phyloP scores from a whole-genome alignment of 371 early-diverging fungal species.

The Apophysomyces elegans region DNA sequence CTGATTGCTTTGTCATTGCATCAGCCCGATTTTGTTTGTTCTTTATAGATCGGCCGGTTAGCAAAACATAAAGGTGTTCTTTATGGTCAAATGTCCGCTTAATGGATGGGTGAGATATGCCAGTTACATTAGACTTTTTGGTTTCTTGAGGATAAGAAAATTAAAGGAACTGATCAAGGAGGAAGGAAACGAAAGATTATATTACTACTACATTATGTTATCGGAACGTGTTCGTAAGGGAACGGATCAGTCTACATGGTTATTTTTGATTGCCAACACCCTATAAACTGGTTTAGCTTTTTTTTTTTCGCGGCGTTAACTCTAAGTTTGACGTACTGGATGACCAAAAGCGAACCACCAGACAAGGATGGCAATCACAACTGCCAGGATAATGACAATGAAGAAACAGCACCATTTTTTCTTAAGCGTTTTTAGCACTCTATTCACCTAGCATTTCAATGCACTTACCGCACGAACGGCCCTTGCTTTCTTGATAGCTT shows the following conservation, averaged over 20 bases:
- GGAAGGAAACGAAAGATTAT: neutral
- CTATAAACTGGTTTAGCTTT: neutral
- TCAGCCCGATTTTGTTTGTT: too few species aligned
- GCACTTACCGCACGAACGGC: conserved; percentile 67
- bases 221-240: neutral
- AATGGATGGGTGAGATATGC: too few species aligned
- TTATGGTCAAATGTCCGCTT: too few species aligned
- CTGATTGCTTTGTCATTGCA: too few species aligned
- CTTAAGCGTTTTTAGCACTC: conserved; percentile 17
- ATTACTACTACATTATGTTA: conserved; percentile 1
- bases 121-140: neutral
- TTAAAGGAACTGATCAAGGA: conserved; percentile 1
- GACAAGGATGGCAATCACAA: conserved; percentile 49
- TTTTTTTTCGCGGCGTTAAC: neutral
- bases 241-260: neutral
- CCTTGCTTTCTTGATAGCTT: conserved; percentile 72
- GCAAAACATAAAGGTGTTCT: too few species aligned
- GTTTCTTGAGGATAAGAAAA: neutral
- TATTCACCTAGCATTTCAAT: neutral
- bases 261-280: neutral
- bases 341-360: conserved; percentile 52
- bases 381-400: conserved; percentile 48
- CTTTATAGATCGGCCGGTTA: too few species aligned
- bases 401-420: conserved; percentile 68
- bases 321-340: conserved; percentile 1